These are phyloP conservation scores for Pichia sp. DNA, from an alignment of 1,139 yeast species.

Conservation along the genomic window DNA sequence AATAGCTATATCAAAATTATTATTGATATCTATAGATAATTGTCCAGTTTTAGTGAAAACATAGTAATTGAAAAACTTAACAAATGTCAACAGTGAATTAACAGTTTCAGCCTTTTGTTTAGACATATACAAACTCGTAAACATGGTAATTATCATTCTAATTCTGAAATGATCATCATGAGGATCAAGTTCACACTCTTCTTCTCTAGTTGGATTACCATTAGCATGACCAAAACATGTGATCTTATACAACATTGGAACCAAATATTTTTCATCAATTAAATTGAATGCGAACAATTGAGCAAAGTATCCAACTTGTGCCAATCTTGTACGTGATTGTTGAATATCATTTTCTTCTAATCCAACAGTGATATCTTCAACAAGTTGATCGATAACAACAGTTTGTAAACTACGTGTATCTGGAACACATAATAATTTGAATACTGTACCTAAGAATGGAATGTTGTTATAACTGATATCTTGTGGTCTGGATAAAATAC, in stretches of 20 bases:
- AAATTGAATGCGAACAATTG: constrained; percentile 53
- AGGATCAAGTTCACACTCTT: constrained; percentile 48
- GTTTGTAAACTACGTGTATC: constrained; percentile 37
- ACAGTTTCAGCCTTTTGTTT: background rate
- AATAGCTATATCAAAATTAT: constrained; percentile 48
- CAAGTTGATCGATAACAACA: constrained; percentile 56
- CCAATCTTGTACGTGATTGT: constrained; percentile 57
- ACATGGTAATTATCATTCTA: constrained; percentile 43
- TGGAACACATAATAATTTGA: constrained; percentile 36
- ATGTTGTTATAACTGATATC: constrained; percentile 53
- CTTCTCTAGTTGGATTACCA: constrained; percentile 55
- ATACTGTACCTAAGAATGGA: constrained; percentile 46
- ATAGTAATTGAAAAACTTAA: constrained; percentile 73
- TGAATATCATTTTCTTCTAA: constrained; percentile 65
- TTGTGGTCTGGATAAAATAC: constrained; percentile 61
- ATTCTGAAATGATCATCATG: constrained; percentile 74
- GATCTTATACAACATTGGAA: constrained; percentile 57
- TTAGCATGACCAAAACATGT: constrained; percentile 67
- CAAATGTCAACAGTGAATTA: constrained; percentile 32
- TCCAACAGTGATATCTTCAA: constrained; percentile 65
- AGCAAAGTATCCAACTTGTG: constrained; percentile 60
- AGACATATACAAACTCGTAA: constrained; percentile 7
- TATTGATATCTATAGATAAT: constrained; percentile 63
- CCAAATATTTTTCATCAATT: constrained; percentile 46
- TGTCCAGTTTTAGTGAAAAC: constrained; percentile 63